Evolutionary conservation across 192 early-diverging fungal genomes (phyloP).

Genomic region (Paraglomus occultum): DNA sequence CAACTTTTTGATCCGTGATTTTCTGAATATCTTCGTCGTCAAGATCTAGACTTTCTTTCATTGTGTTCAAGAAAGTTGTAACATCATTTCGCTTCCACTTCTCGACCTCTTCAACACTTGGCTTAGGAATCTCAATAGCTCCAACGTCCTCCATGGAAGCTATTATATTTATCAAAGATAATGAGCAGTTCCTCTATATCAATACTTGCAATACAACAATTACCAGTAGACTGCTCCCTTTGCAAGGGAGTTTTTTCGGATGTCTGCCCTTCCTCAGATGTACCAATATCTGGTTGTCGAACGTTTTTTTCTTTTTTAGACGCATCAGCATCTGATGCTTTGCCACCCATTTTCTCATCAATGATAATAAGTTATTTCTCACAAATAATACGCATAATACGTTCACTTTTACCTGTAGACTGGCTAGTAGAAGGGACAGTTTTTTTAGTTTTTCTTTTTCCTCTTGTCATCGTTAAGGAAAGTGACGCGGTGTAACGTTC

Average conservation of each 20-base stretch:
- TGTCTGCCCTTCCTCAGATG: slow-evolving; percentile 2
- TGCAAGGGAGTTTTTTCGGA: background rate
- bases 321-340: too few species aligned
- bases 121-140: background rate
- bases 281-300: background rate
- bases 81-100: background rate
- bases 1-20: background rate
- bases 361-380: too few species aligned
- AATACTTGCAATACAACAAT: slow-evolving; percentile 18
- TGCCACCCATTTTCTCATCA: too few species aligned
- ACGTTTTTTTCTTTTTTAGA: background rate
- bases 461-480: too few species aligned
- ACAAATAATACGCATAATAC: too few species aligned
- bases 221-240: slow-evolving; percentile 23
- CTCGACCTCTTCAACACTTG: slow-evolving; percentile 23
- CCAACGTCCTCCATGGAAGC: slow-evolving; percentile 22
- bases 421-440: too few species aligned
- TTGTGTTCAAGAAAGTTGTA: slow-evolving; percentile 10
- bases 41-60: slow-evolving; percentile 3
- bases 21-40: slow-evolving; percentile 1
- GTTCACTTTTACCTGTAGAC: too few species aligned
- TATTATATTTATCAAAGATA: slow-evolving; percentile 13
- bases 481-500: too few species aligned
- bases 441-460: too few species aligned
- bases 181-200: background rate